A percentile compares a stretch with the other conserved stretches of the same genome.
These are phyloP conservation scores for Cladobotryum mycophilum DNA, from an alignment of 2,329 filamentous ascomycete genomes.

Conservation along the genomic window DNA sequence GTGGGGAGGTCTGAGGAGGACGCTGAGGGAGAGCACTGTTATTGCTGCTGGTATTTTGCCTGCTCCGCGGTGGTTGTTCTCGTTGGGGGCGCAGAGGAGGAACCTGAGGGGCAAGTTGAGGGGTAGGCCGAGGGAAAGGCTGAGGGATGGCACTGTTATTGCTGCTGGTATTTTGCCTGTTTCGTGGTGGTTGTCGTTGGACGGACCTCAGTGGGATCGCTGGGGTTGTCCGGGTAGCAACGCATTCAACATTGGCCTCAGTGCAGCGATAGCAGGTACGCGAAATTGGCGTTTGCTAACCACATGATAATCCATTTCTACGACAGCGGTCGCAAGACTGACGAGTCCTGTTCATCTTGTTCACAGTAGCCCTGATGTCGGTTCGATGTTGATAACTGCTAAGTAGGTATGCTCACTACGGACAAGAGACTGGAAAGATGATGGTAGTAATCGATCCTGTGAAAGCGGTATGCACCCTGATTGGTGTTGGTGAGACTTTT, in stretches of 20 bases:
- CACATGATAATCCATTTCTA: slow-evolving; percentile 41
- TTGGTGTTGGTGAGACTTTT: neutral
- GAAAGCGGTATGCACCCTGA: neutral
- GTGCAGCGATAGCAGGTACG: slow-evolving; percentile 34
- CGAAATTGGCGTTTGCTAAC: slow-evolving; percentile 29
- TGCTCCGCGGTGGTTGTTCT: slow-evolving; percentile 9
- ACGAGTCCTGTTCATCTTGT: slow-evolving; percentile 11
- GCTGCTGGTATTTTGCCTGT: too few relatives aligned
- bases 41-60: too few relatives aligned
- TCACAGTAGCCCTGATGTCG: neutral
- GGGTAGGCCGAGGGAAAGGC: too few relatives aligned
- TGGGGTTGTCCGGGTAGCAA: slow-evolving; percentile 35
- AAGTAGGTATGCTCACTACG: too few relatives aligned
- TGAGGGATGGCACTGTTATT: too few relatives aligned
- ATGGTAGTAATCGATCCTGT: slow-evolving; percentile 3
- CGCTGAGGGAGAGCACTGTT: too few relatives aligned
- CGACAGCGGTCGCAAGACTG: slow-evolving; percentile 40
- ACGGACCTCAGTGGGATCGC: too few relatives aligned
- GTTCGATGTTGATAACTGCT: too few relatives aligned
- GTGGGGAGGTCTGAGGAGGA: too few relatives aligned
- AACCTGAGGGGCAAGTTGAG: too few relatives aligned
- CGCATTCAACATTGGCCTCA: slow-evolving; percentile 34
- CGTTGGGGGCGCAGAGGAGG: too few relatives aligned
- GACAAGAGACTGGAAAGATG: slow-evolving; percentile 15
- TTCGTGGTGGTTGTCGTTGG: slow-evolving; percentile 18